Evolutionary conservation across 768 basidiomycete genomes (phyloP).

Genomic region (Boletus sp.): DNA sequence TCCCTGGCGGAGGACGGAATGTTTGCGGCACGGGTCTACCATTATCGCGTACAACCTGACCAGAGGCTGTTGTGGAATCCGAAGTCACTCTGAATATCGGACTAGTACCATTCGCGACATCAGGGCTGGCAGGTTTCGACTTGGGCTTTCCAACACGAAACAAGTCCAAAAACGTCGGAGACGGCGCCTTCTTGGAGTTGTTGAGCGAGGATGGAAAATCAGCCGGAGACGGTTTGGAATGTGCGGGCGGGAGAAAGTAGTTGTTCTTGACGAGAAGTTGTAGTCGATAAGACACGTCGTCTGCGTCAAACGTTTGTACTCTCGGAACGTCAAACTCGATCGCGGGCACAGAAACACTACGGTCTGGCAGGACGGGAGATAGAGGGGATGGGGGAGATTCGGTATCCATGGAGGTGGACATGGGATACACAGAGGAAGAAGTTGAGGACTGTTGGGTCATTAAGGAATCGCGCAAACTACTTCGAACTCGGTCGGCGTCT

Average conservation of each 20-base stretch:
- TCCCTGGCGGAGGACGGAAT: slow-evolving; percentile 29
- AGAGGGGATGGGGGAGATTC: slow-evolving; percentile 64
- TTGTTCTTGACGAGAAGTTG: slow-evolving; percentile 82
- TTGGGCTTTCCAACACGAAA: slow-evolving; percentile 67
- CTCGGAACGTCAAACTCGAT: slow-evolving; percentile 48
- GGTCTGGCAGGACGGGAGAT: slow-evolving; percentile 45
- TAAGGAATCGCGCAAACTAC: slow-evolving; percentile 52
- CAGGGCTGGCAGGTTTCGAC: slow-evolving; percentile 59
- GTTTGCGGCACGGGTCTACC: slow-evolving; percentile 37
- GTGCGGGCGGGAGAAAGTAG: slow-evolving; percentile 86
- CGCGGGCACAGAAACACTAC: slow-evolving; percentile 43
- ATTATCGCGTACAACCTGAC: slow-evolving; percentile 37
- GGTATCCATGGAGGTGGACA: slow-evolving; percentile 63
- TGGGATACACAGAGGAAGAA: slow-evolving; percentile 78
- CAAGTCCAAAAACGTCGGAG: slow-evolving; percentile 60
- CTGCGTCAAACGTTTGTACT: slow-evolving; percentile 53
- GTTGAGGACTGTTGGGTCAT: slow-evolving; percentile 62
- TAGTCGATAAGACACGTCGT: slow-evolving; percentile 83
- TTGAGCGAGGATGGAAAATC: slow-evolving; percentile 47
- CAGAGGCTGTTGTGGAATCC: slow-evolving; percentile 54
- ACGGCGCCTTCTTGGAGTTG: slow-evolving; percentile 42
- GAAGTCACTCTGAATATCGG: slow-evolving; percentile 64
- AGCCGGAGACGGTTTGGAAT: slow-evolving; percentile 72
- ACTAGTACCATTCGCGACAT: slow-evolving; percentile 32
- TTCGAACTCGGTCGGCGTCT: slow-evolving; percentile 41